A percentile compares a stretch with the other conserved stretches of the same genome.
Evolutionary conservation across 441 rosid species (phyloP).

Genomic region (Mallotus japonicus): DNA sequence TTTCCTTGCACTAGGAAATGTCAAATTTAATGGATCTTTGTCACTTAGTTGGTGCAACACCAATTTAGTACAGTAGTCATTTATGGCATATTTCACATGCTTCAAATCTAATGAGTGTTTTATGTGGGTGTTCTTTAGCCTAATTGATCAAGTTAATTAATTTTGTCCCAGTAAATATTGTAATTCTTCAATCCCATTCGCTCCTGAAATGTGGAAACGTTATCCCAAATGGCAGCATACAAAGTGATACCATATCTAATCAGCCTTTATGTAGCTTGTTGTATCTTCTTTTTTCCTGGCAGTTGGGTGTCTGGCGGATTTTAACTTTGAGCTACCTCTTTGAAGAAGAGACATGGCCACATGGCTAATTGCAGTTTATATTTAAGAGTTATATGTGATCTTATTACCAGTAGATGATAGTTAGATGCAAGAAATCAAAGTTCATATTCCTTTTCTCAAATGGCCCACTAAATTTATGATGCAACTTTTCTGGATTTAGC

Average conservation of each 20-base stretch:
- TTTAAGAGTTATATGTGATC: background rate
- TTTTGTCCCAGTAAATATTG: background rate
- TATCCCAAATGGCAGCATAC: background rate
- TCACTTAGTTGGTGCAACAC: background rate
- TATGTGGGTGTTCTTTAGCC: background rate
- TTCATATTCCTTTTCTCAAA: background rate
- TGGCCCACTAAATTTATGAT: slow-evolving; percentile 5
- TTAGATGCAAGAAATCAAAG: background rate
- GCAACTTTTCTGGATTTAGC: no score
- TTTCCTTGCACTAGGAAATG: background rate
- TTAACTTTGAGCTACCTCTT: background rate
- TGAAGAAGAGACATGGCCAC: background rate
- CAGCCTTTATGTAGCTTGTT: background rate
- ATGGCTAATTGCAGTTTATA: background rate
- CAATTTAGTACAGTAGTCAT: background rate
- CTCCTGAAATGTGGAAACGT: background rate
- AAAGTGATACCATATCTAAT: background rate
- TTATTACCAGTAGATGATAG: background rate
- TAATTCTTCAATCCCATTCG: background rate
- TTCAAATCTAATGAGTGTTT: background rate
- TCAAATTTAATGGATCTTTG: background rate
- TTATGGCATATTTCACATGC: background rate
- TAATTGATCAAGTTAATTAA: background rate
- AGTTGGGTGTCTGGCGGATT: background rate
- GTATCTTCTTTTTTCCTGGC: background rate